A percentile compares a stretch with the other conserved stretches of the same genome.
Evolutionary conservation across 1,284 basidiomycete species (phyloP).

Genomic region (Vanrija sp.): DNA sequence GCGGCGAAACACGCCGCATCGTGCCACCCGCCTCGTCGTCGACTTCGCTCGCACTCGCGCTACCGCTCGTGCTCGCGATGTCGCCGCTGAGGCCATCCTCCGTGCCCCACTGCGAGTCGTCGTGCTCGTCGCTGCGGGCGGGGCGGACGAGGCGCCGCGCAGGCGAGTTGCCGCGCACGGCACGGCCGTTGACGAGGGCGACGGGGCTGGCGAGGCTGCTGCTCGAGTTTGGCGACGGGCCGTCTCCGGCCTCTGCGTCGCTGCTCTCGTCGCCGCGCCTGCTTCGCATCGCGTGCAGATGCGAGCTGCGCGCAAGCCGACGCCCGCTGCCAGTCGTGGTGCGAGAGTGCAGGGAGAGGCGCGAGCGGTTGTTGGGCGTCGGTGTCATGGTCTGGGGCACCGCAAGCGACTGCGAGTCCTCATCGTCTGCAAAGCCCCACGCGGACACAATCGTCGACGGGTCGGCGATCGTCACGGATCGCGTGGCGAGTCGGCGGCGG

Average conservation of each 20-base stretch:
- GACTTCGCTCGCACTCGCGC: slow-evolving; percentile 10
- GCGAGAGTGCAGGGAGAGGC: neutral
- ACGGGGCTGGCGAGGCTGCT: neutral
- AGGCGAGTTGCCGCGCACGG: neutral
- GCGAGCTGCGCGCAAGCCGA: slow-evolving; percentile 31
- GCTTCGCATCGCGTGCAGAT: slow-evolving; percentile 35
- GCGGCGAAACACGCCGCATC: neutral
- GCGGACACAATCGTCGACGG: no score
- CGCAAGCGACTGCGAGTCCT: neutral
- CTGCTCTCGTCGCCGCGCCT: slow-evolving; percentile 10
- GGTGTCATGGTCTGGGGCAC: neutral
- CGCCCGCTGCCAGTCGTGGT: neutral
- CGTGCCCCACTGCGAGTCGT: neutral
- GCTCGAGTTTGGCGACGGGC: no score
- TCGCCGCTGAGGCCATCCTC: neutral
- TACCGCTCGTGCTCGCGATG: neutral
- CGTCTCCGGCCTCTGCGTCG: slow-evolving; percentile 1
- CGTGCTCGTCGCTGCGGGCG: neutral
- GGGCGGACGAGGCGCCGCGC: neutral
- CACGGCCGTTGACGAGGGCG: neutral
- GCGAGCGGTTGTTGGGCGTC: neutral
- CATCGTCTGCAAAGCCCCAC: neutral
- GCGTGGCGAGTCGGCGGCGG: neutral
- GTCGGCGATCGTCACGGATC: neutral
- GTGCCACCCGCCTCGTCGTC: slow-evolving; percentile 1